Evolutionary conservation across 2,329 filamentous ascomycete species (phyloP), one percentile per base, ranked within the genome.

Genomic region (Aspergillus vadensis): DNA sequence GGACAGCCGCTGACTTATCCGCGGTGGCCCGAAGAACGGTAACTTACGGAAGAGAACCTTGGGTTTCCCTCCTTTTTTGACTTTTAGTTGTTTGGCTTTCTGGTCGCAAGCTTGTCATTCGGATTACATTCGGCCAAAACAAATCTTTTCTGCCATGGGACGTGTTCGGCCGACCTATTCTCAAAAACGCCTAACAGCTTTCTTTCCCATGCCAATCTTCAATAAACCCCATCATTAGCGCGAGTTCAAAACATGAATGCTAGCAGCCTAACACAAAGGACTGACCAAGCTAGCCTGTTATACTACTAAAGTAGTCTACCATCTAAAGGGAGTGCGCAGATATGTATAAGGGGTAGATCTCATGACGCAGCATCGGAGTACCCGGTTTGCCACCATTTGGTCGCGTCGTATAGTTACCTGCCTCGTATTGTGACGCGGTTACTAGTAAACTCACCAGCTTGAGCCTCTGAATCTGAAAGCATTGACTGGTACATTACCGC

Each of bases 21-120:
- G 63, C 48, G 56, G 63, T 59, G 23, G 44, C 21, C 14, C 51
- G 55, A 61, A 53, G 19, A 14, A 52, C 49, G 57, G 62, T 60
- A 61, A 59, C 56, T 59, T 61, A 57, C 63, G 58, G 63, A 56
- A 64, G 47, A 59, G 58, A 54, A 58, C 55, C 57, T 58, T 61
- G 59, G 59, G 53, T 59, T 49, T 23, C 36, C 27, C 39, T 47
- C 19, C 25, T 21, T 50, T n/a, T 23, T 57, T n/a, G n/a, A n/a
- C n/a, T 15, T 57, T 41, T n/a, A 4, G 15, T 12, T 32, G 10
- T 32, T 10, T 32, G 9, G 30, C 30, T 27, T 25, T 4, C 30
- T 14, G 32, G 32, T 36, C 32, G 32, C 23, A n/a, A n/a, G 19
- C 21, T 23, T 57, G 30, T 15, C 14, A 9, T 57, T 21, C 47